Evolutionary conservation across 768 basidiomycete species (phyloP).

Genomic region (Leccinum subgranulosum): DNA sequence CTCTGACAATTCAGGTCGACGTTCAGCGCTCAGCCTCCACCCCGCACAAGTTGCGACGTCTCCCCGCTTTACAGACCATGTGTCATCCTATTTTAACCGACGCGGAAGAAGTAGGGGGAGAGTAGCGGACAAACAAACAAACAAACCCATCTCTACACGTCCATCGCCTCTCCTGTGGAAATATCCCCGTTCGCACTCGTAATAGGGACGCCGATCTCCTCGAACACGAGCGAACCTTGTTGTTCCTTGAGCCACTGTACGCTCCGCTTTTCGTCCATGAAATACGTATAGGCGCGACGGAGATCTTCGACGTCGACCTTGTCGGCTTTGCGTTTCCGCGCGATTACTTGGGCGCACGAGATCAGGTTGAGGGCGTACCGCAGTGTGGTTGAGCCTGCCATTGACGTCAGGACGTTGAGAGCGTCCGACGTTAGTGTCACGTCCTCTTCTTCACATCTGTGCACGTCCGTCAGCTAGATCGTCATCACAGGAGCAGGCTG

Average conservation of each 20-base stretch:
- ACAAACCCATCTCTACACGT: slow-evolving; percentile 18
- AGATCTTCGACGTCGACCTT: slow-evolving; percentile 85
- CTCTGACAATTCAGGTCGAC: not conserved
- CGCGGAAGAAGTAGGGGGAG: not conserved
- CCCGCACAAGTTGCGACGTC: not conserved
- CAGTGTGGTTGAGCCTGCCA: slow-evolving; percentile 87
- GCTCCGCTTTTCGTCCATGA: slow-evolving; percentile 91
- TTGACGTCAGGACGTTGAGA: slow-evolving; percentile 74
- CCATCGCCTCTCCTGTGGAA: slow-evolving; percentile 34
- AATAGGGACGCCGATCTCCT: slow-evolving; percentile 50
- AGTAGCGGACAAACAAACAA: not conserved
- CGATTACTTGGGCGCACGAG: slow-evolving; percentile 84
- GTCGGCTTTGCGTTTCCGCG: slow-evolving; percentile 77
- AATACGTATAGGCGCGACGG: slow-evolving; percentile 79
- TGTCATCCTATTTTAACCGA: not conserved
- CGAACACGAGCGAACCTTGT: slow-evolving; percentile 70
- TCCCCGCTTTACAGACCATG: not conserved
- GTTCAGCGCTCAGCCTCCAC: not conserved
- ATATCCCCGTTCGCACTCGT: slow-evolving; percentile 30
- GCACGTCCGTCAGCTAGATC: slow-evolving; percentile 1
- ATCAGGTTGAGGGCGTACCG: slow-evolving; percentile 95
- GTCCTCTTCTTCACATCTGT: slow-evolving; percentile 92
- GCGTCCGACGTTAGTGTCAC: slow-evolving; percentile 77
- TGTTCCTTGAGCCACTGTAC: slow-evolving; percentile 90
- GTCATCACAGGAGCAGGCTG: not conserved